These are phyloP conservation scores for Aspergillus carlsbadensis DNA, from an alignment of 495 filamentous ascomycete species.

Conservation along the genomic window DNA sequence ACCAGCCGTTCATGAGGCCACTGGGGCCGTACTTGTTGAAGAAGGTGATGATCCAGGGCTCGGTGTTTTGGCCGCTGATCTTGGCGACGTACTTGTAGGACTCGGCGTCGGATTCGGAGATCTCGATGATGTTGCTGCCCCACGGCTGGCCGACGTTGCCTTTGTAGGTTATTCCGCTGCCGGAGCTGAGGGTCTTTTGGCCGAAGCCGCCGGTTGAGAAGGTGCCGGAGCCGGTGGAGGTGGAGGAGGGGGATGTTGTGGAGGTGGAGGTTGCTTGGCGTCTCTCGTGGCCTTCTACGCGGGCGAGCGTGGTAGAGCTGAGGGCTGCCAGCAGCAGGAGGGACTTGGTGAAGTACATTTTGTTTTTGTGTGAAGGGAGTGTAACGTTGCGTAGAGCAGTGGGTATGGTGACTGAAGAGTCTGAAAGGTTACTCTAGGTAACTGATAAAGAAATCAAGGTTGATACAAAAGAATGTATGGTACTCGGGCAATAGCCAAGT, in stretches of 20 bases:
- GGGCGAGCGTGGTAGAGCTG: slow-evolving; percentile 28
- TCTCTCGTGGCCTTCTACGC: slow-evolving; percentile 23
- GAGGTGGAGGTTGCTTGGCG: slow-evolving; percentile 24
- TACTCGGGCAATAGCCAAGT: slow-evolving; percentile 5
- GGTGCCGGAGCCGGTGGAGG: slow-evolving; percentile 29
- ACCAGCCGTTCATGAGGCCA: slow-evolving; percentile 40
- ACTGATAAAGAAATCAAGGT: background rate
- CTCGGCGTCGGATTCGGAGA: slow-evolving; percentile 31
- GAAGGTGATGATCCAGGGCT: slow-evolving; percentile 44
- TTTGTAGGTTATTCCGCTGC: slow-evolving; percentile 34
- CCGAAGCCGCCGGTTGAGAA: slow-evolving; percentile 14
- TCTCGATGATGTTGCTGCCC: slow-evolving; percentile 53
- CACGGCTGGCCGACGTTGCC: slow-evolving; percentile 52
- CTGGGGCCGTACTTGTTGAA: slow-evolving; percentile 53
- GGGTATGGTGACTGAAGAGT: background rate
- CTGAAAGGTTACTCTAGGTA: slow-evolving; percentile 11
- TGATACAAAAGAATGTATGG: slow-evolving; percentile 8
- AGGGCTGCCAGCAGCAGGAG: slow-evolving; percentile 38
- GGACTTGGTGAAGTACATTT: slow-evolving; percentile 39
- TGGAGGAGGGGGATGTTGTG: slow-evolving; percentile 19
- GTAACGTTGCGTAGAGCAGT: slow-evolving; percentile 10
- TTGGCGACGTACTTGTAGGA: slow-evolving; percentile 48
- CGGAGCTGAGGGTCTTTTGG: slow-evolving; percentile 30
- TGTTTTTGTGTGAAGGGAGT: slow-evolving; percentile 14
- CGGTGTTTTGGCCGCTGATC: slow-evolving; percentile 39